Evolutionary conservation across 1,284 basidiomycete genomes (phyloP).

Genomic region (Trametes pubescens): DNA sequence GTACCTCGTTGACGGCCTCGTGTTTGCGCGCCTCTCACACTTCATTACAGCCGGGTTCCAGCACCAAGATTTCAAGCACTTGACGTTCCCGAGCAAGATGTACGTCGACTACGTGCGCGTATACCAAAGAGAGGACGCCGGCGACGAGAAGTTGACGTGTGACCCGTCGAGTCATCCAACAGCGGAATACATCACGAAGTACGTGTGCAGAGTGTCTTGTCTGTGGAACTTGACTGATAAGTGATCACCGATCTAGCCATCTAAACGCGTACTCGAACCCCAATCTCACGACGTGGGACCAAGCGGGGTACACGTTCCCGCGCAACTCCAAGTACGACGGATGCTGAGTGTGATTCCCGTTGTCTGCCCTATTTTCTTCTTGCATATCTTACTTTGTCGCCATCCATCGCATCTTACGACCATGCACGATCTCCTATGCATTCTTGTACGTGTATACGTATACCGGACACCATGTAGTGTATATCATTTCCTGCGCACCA

Average conservation of each 20-base stretch:
- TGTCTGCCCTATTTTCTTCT: not conserved
- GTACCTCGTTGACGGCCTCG: slow-evolving; percentile 49
- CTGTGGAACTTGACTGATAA: not conserved
- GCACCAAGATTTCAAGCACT: slow-evolving; percentile 66
- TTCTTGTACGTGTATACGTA: slow-evolving; percentile 32
- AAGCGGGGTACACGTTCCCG: slow-evolving; percentile 75
- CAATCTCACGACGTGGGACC: slow-evolving; percentile 79
- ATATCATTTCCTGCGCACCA: slow-evolving; percentile 12
- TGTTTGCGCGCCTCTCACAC: slow-evolving; percentile 4
- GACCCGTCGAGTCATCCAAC: slow-evolving; percentile 71
- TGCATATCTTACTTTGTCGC: slow-evolving; percentile 10
- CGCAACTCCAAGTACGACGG: slow-evolving; percentile 62
- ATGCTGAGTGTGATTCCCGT: slow-evolving; percentile 48
- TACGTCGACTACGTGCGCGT: slow-evolving; percentile 81
- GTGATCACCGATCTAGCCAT: slow-evolving; percentile 56
- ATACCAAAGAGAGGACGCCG: slow-evolving; percentile 71
- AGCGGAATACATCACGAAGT: slow-evolving; percentile 52
- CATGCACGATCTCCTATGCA: slow-evolving; percentile 34
- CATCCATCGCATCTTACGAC: slow-evolving; percentile 28
- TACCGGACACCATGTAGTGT: slow-evolving; percentile 32
- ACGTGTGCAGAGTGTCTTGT: not conserved
- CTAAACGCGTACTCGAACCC: slow-evolving; percentile 71
- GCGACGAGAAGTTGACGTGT: slow-evolving; percentile 66
- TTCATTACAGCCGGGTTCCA: slow-evolving; percentile 65
- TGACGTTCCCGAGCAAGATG: slow-evolving; percentile 76